phyloP scores from a whole-genome alignment of 768 basidiomycete species.

The Rhizopogon salebrosus region DNA sequence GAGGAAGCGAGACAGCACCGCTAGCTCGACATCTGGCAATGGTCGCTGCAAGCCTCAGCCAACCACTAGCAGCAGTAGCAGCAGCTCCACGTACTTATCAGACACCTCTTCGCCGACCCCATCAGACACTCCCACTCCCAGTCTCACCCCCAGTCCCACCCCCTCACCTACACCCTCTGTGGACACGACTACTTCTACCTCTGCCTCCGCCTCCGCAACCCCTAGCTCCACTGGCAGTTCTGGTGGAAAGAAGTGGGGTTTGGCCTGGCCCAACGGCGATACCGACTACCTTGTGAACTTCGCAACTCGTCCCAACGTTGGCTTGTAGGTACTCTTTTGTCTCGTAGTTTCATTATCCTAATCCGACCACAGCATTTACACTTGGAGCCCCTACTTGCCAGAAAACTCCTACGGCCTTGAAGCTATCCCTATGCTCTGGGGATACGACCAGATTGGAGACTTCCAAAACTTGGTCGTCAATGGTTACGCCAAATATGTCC shows the following conservation, averaged over 20 bases:
- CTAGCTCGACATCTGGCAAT: constrained; percentile 21
- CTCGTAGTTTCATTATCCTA: background rate
- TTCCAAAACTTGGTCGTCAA: constrained; percentile 42
- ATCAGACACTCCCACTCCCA: background rate
- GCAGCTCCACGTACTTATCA: background rate
- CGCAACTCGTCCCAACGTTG: constrained; percentile 35
- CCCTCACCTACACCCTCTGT: constrained; percentile 12
- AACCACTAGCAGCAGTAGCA: constrained; percentile 14
- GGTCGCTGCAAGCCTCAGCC: constrained; percentile 58
- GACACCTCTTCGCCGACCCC: constrained; percentile 13
- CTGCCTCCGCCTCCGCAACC: constrained; percentile 15
- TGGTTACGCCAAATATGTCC: constrained; percentile 45
- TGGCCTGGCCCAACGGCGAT: constrained; percentile 64
- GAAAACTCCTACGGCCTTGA: constrained; percentile 40
- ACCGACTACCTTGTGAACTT: constrained; percentile 46
- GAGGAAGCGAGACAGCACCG: constrained; percentile 39
- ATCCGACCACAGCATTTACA: constrained; percentile 42
- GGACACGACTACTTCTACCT: constrained; percentile 1
- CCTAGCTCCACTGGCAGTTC: constrained; percentile 1
- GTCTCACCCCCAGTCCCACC: constrained; percentile 9
- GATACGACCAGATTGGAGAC: constrained; percentile 40
- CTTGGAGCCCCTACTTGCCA: constrained; percentile 58
- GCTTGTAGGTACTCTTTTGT: constrained; percentile 31
- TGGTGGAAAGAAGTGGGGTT: constrained; percentile 45
- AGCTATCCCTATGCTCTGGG: constrained; percentile 70